Conservation (phyloP, 805 yeast species). For the Spathaspora arborariae region DNA sequence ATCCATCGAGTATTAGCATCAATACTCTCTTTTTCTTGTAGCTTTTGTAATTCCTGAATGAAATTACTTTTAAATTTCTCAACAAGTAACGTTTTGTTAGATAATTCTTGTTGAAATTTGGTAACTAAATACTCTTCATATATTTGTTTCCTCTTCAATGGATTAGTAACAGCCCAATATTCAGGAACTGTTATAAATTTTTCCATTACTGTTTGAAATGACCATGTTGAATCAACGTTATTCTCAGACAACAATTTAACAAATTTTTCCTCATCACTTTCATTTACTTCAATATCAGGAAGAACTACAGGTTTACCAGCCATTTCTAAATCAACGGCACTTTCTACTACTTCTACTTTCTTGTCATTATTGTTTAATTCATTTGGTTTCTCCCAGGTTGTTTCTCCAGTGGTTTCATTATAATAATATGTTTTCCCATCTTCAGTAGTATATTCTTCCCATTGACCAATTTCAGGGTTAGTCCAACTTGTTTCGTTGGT, state of each 20-base stretch:
- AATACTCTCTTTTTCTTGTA: conserved; percentile 33
- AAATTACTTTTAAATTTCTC: conserved; percentile 58
- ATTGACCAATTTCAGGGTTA: conserved; percentile 56
- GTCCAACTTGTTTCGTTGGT: conserved; percentile 81
- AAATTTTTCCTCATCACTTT: conserved; percentile 28
- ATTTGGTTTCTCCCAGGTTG: conserved; percentile 79
- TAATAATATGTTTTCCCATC: conserved; percentile 67
- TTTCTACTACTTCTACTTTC: conserved; percentile 7
- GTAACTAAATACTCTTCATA: conserved; percentile 60
- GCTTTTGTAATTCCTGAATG: conserved; percentile 38
- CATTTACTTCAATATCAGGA: conserved; percentile 17
- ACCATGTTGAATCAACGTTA: conserved; percentile 69
- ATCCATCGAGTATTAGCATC: conserved; percentile 62
- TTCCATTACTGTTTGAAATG: conserved; percentile 64
- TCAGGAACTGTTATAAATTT: conserved; percentile 53
- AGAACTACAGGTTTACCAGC: conserved; percentile 17
- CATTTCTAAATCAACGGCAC: conserved; percentile 16
- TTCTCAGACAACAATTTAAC: conserved; percentile 48
- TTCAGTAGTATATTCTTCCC: conserved; percentile 47
- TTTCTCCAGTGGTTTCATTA: conserved; percentile 57
- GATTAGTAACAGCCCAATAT: conserved; percentile 65
- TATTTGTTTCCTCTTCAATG: conserved; percentile 53
- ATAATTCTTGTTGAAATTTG: conserved; percentile 44
- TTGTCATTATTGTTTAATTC: conserved; percentile 25
- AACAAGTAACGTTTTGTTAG: conserved; percentile 48